Base-by-base conservation (phyloP, 129 eudicot species). In the Escallonia herrerae region DNA sequence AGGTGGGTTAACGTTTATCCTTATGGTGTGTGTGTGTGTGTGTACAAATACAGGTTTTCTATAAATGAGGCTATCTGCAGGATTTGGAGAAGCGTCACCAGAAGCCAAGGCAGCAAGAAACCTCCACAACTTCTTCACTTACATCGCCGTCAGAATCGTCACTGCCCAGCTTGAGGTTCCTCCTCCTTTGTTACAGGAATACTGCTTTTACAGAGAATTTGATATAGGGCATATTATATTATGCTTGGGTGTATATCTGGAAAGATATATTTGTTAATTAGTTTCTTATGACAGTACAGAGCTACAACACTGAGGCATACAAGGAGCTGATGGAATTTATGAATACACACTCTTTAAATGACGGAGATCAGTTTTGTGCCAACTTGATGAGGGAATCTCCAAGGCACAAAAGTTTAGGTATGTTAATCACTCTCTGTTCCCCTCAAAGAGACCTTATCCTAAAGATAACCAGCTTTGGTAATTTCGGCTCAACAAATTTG, bases 41-140 rank as follows among this genome's bases (percentile, higher is more conserved):
- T 49, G 3, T 5, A 49, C 9, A 49, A 3, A 2, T 49, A 49
- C 12, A 49, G 13, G 54, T 7, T 49, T 38, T 49, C 2, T 57
- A 53, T 48, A 42, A 50, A 55, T 14, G 22, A 41, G 22, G 51
- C 33, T 40, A 64, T 47, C 63, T 69, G 60, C 74, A 93, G 98
- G 98, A 69, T 88, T 85, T 72, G 98, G 98, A 71, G 96, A 87
- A 75, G 96, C 89, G 71, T 93, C 96, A 12, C 98, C 98, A 39
- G 98, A 93, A 74, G 74, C 78, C 42, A 93, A 85, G 76, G 96
- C 95, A 68, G 96, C 98, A 37, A 83, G 74, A 65, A 84, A 88
- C 58, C 83, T 93, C 43, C 98, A 93, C 76, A 75, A 93, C 44
- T 83, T 93, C 61, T 93, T 93, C 87, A 93, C 95, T 37, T 93